A percentile compares a stretch with the other conserved stretches of the same genome.
Evolutionary conservation across 1,284 basidiomycete genomes (phyloP).

Genomic region (Ceratobasidium sp.): DNA sequence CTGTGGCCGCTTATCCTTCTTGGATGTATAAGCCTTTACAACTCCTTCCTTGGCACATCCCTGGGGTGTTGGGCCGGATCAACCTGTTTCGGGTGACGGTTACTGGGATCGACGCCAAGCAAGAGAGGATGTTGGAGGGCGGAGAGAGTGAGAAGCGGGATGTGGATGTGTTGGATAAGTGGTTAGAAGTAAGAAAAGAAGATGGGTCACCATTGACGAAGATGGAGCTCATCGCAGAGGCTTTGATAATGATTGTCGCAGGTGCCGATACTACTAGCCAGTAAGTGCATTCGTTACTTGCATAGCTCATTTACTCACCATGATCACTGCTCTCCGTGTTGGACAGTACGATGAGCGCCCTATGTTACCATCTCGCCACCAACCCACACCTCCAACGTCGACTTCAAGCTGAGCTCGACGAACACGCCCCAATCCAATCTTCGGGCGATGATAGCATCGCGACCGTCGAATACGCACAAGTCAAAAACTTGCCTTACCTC

Average conservation of each 20-base stretch:
- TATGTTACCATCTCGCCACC: not conserved
- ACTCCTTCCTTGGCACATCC: not conserved
- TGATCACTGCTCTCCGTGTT: too few species aligned
- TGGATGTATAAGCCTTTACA: not conserved
- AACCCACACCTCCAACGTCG: not conserved
- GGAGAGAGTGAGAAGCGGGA: not conserved
- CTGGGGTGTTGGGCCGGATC: not conserved
- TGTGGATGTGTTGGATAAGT: not conserved
- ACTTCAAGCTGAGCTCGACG: not conserved
- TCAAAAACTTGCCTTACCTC: too few species aligned
- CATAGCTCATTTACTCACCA: not conserved
- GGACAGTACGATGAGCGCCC: not conserved
- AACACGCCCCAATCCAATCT: not conserved
- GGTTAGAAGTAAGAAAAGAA: not conserved
- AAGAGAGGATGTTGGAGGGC: slow-evolving; percentile 34
- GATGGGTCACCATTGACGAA: not conserved
- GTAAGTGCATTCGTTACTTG: not conserved
- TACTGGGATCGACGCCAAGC: not conserved
- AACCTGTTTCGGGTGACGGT: not conserved
- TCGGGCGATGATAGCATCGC: not conserved
- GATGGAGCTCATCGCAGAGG: not conserved
- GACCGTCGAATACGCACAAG: slow-evolving; percentile 40
- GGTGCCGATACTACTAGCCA: not conserved
- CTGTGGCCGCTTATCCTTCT: not conserved
- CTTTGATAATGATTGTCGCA: not conserved